phyloP scores from a whole-genome alignment of 495 filamentous ascomycete species.

The Penicillium alfredii region DNA sequence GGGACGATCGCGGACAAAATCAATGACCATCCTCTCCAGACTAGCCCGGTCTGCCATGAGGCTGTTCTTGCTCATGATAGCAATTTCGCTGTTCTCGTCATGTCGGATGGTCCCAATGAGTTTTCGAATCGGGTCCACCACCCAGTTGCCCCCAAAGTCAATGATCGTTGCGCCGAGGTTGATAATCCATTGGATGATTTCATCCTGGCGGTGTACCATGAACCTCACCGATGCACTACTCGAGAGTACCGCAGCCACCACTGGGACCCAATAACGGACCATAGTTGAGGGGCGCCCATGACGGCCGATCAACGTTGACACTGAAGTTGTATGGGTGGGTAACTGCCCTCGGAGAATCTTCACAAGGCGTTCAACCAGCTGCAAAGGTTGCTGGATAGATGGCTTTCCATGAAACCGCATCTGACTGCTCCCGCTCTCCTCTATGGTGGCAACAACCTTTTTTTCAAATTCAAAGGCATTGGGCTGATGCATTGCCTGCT shows the following conservation, averaged over 20 bases:
- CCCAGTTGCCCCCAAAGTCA: slow-evolving; percentile 96
- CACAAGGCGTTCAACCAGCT: slow-evolving; percentile 61
- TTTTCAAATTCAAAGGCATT: slow-evolving; percentile 66
- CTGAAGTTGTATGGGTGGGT: slow-evolving; percentile 53
- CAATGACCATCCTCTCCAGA: slow-evolving; percentile 94
- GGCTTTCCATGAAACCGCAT: slow-evolving; percentile 19
- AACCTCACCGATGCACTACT: slow-evolving; percentile 77
- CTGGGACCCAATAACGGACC: slow-evolving; percentile 83
- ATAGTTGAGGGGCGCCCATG: slow-evolving; percentile 72
- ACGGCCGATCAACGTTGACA: slow-evolving; percentile 36
- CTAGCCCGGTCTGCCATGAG: slow-evolving; percentile 83
- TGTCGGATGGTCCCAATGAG: slow-evolving; percentile 89
- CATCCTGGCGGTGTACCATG: slow-evolving; percentile 60
- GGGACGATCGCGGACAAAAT: slow-evolving; percentile 80
- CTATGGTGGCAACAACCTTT: slow-evolving; percentile 56
- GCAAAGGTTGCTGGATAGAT: slow-evolving; percentile 40
- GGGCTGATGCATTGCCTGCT: slow-evolving; percentile 32
- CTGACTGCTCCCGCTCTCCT: slow-evolving; percentile 47
- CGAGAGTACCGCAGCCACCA: slow-evolving; percentile 55
- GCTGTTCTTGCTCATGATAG: slow-evolving; percentile 89
- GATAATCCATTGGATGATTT: slow-evolving; percentile 68
- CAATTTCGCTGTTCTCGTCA: slow-evolving; percentile 83
- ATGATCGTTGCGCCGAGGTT: slow-evolving; percentile 69
- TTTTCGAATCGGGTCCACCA: slow-evolving; percentile 74
- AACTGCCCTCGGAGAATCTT: slow-evolving; percentile 54